Percentiles rank a stretch among this genome's conserved stretches.
Conservation (phyloP, 495 filamentous ascomycete species). For the Talaromyces trachyspermus region DNA sequence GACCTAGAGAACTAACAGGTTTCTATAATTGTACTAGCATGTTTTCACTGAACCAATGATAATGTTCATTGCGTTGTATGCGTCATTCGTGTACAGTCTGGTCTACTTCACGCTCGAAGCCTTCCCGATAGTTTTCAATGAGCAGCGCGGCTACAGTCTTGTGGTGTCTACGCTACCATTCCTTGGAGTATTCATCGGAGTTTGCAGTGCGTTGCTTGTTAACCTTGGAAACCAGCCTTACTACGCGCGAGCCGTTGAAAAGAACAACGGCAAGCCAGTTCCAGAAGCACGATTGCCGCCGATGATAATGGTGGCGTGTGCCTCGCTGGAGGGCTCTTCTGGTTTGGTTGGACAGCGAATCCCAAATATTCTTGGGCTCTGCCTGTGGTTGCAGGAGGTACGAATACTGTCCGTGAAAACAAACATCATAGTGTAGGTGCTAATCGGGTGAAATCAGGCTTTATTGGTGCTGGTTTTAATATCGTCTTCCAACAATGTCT, state of each 20-base stretch:
- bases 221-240: conserved; percentile 5
- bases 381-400: conserved; percentile 2
- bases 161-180: conserved; percentile 13
- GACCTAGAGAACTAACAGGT: not conserved
- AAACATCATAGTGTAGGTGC: not conserved
- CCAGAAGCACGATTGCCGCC: conserved; percentile 32
- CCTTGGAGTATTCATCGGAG: conserved; percentile 9
- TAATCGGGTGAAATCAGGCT: conserved; percentile 7
- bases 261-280: conserved; percentile 17
- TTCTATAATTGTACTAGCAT: conserved; percentile 9
- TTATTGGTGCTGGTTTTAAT: conserved; percentile 17
- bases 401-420: not conserved
- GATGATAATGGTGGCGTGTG: conserved; percentile 45
- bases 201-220: conserved; percentile 2
- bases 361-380: conserved; percentile 19
- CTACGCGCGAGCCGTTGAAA: conserved; percentile 11
- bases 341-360: conserved; percentile 36
- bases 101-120: conserved; percentile 11
- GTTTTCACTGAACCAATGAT: conserved; percentile 24
- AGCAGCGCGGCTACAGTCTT: conserved; percentile 15
- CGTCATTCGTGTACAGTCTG: conserved; percentile 14
- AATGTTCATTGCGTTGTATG: conserved; percentile 19
- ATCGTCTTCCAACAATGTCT: conserved; percentile 20
- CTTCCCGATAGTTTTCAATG: not conserved
- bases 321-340: conserved; percentile 39